A percentile compares a stretch with the other conserved stretches of the same genome.
Evolutionary conservation across 306 rosid species (phyloP).

Genomic region (Fragaria nilgerrensis): DNA sequence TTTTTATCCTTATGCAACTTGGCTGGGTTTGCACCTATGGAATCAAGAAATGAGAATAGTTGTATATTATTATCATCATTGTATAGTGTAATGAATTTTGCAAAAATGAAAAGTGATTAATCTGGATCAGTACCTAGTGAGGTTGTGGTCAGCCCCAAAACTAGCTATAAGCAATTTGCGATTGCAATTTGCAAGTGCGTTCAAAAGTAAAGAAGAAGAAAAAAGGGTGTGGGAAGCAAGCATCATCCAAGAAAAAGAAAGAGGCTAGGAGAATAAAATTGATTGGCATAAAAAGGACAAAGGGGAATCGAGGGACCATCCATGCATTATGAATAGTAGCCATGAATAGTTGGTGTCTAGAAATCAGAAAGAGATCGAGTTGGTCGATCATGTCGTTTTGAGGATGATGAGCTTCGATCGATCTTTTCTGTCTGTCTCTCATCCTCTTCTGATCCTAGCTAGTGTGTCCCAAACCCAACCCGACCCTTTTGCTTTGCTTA

Average conservation of each 20-base stretch:
- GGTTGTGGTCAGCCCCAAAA: constrained; percentile 7
- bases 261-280: constrained; percentile 25
- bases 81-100: not conserved
- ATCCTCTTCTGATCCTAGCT: not conserved
- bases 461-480: not conserved
- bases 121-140: not conserved
- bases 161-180: not conserved
- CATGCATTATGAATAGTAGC: constrained; percentile 8
- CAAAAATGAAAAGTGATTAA: not conserved
- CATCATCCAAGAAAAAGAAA: constrained; percentile 36
- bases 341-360: constrained; percentile 1
- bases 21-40: not conserved
- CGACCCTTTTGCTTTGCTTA: not conserved
- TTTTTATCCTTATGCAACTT: not conserved
- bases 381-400: constrained; percentile 7
- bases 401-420: not conserved
- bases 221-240: constrained; percentile 18
- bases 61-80: not conserved
- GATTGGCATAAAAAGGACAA: constrained; percentile 27
- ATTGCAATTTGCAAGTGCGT: constrained; percentile 41
- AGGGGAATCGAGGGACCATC: constrained; percentile 31
- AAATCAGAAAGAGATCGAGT: constrained; percentile 15
- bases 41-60: not conserved
- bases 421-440: not conserved
- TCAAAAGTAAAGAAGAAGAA: constrained; percentile 33